These are phyloP conservation scores for Citrus reticulata DNA, from an alignment of 345 rosid genomes.

Conservation along the genomic window DNA sequence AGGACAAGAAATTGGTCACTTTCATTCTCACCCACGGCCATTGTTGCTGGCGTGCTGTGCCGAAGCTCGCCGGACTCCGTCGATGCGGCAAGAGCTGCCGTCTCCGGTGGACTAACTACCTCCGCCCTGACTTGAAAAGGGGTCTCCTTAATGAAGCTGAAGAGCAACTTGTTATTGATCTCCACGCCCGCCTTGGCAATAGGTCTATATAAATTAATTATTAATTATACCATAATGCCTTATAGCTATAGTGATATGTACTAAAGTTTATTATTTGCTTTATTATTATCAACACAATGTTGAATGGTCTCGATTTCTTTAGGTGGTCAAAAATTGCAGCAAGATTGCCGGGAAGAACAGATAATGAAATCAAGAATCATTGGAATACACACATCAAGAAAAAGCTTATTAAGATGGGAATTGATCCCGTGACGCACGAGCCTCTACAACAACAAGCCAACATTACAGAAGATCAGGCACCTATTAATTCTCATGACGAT, in stretches of 20 bases:
- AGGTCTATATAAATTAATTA: constrained; percentile 29
- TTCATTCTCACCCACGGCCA: constrained; percentile 58
- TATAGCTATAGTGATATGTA: too few relatives aligned
- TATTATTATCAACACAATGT: too few relatives aligned
- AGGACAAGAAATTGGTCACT: constrained; percentile 59
- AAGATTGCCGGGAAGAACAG: constrained; percentile 77
- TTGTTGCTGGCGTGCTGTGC: constrained; percentile 77
- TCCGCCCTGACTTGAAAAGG: constrained; percentile 72
- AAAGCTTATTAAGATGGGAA: constrained; percentile 70
- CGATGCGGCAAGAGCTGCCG: constrained; percentile 86
- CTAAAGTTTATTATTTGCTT: not conserved
- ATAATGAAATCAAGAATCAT: constrained; percentile 76
- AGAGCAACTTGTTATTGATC: constrained; percentile 61
- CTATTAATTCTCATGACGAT: constrained; percentile 6
- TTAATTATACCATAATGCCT: too few relatives aligned
- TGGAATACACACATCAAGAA: constrained; percentile 92
- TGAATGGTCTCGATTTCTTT: not conserved
- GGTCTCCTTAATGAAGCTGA: constrained; percentile 66
- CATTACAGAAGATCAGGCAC: constrained; percentile 1
- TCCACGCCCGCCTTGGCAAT: constrained; percentile 70
- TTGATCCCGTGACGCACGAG: constrained; percentile 67
- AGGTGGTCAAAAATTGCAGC: constrained; percentile 92
- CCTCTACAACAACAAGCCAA: constrained; percentile 21
- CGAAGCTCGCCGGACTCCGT: constrained; percentile 66
- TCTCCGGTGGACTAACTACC: constrained; percentile 84